These are phyloP conservation scores for Stromatinia cepivora DNA, from an alignment of 2,329 filamentous ascomycete species.

Conservation along the genomic window DNA sequence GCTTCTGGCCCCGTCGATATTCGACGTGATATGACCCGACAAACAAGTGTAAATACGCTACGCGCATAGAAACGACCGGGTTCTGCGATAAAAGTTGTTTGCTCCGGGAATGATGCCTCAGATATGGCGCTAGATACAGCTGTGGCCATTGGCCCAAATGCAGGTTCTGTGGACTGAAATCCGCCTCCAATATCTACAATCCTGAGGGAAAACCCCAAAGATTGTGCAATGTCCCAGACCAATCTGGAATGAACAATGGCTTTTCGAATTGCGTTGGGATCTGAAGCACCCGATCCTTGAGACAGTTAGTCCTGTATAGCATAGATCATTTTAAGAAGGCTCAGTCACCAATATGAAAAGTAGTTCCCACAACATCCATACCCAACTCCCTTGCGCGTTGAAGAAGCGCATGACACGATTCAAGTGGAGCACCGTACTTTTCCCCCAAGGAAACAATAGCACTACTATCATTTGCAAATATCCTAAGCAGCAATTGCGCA, in stretches of 20 bases:
- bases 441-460: background rate
- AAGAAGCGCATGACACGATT: background rate
- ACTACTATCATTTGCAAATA: conserved; percentile 1
- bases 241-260: background rate
- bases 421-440: background rate
- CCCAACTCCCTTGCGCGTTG: background rate
- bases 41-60: conserved; percentile 1
- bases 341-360: conserved; percentile 6
- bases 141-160: background rate
- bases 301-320: background rate
- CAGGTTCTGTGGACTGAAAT: conserved; percentile 3
- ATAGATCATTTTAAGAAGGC: background rate
- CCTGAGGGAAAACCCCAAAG: background rate
- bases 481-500: conserved; percentile 1
- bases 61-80: background rate
- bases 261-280: background rate
- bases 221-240: conserved; percentile 2
- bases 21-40: conserved; percentile 1
- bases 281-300: conserved; percentile 2
- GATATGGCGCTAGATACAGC: background rate
- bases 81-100: background rate
- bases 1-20: background rate
- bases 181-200: conserved; percentile 6
- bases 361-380: conserved; percentile 2
- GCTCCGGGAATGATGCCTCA: background rate